Evolutionary conservation across 2,329 filamentous ascomycete genomes (phyloP).

Genomic region (Claviceps spartinae): DNA sequence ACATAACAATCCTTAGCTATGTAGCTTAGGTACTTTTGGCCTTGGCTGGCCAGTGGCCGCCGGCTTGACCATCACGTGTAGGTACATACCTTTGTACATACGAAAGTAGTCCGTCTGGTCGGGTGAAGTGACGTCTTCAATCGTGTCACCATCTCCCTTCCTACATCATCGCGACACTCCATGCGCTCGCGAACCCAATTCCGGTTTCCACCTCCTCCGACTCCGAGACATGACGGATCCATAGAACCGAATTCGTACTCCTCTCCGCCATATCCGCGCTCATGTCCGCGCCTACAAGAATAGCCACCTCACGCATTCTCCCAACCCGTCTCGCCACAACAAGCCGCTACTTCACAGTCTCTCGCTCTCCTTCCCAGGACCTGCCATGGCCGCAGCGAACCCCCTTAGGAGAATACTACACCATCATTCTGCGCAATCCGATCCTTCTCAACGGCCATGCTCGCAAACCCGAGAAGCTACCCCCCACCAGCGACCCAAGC

Average conservation of each 20-base stretch:
- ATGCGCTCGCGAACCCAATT: not conserved
- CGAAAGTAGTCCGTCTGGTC: no score
- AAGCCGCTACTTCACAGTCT: constrained; percentile 17
- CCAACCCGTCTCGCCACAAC: constrained; percentile 11
- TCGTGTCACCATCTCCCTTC: not conserved
- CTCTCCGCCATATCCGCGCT: not conserved
- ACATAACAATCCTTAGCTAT: no score
- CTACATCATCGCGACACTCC: not conserved
- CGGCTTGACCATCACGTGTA: no score
- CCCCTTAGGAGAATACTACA: constrained; percentile 46
- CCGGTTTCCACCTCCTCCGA: not conserved
- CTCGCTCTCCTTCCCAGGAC: constrained; percentile 10
- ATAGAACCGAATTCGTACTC: not conserved
- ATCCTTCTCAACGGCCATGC: constrained; percentile 21
- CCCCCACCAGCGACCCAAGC: constrained; percentile 23
- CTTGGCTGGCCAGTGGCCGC: no score
- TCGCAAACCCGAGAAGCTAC: constrained; percentile 24
- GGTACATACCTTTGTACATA: no score
- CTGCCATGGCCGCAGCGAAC: constrained; percentile 22
- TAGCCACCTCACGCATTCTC: constrained; percentile 18
- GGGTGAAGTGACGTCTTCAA: no score
- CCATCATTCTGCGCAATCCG: constrained; percentile 37
- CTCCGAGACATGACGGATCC: not conserved
- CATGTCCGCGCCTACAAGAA: constrained; percentile 19
- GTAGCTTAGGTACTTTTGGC: no score